A percentile compares a stretch with the other conserved stretches of the same genome.
Conservation (phyloP, 495 filamentous ascomycete species). For the Bombardia bombarda region DNA sequence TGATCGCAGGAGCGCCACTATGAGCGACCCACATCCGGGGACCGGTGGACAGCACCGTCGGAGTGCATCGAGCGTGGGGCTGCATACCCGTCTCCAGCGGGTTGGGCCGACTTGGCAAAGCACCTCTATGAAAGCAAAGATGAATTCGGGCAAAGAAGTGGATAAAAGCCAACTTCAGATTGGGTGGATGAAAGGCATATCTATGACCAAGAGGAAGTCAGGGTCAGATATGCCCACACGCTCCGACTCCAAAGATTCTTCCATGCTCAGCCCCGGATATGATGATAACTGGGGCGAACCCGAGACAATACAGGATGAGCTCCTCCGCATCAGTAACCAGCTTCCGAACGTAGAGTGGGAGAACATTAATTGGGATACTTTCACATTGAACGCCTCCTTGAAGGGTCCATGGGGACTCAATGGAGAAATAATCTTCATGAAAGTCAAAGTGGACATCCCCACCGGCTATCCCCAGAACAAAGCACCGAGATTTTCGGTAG, state of each 20-base stretch:
- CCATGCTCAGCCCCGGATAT: constrained; percentile 34
- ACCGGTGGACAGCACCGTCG: constrained; percentile 29
- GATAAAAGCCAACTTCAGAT: constrained; percentile 57
- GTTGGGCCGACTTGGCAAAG: constrained; percentile 35
- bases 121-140: constrained; percentile 58
- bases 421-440: constrained; percentile 64
- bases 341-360: constrained; percentile 83
- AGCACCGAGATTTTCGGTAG: constrained; percentile 59
- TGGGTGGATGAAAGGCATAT: constrained; percentile 90
- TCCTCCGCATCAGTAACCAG: constrained; percentile 72
- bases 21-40: constrained; percentile 41
- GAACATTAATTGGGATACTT: constrained; percentile 69
- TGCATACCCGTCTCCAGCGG: constrained; percentile 34
- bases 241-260: constrained; percentile 33
- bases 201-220: constrained; percentile 56
- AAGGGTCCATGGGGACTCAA: constrained; percentile 80
- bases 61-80: constrained; percentile 37
- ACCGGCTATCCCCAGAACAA: constrained; percentile 62
- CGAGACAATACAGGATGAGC: constrained; percentile 80
- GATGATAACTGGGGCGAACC: constrained; percentile 61
- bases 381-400: constrained; percentile 66
- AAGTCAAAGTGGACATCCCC: constrained; percentile 74
- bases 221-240: constrained; percentile 23
- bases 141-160: constrained; percentile 46
- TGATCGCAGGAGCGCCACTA: constrained; percentile 37